Evolutionary conservation across 306 rosid species (phyloP), one percentile per base, ranked within the genome.

Genomic region (Vigna mungo): DNA sequence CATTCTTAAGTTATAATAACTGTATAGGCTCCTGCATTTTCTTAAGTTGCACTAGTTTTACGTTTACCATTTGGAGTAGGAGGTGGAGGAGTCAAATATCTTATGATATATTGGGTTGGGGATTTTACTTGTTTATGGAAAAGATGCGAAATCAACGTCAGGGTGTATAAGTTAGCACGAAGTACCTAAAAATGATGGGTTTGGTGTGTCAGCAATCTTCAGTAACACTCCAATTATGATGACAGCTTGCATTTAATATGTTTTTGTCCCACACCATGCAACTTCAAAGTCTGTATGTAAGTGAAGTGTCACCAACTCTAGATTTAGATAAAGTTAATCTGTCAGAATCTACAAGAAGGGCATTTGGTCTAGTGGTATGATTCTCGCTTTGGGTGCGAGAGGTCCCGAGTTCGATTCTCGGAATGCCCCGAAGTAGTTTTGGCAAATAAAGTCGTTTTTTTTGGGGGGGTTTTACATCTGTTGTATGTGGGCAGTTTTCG

Each of bases 361-460:
- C 87, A 76, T 84, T 84, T 84, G 87, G 84, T 84, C 87, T 84
- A 80, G 82, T 80, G 84, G 84, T 81, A 81, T 81, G 84, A 81
- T 81, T 81, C 84, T 81, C 80, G 84, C 84, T 81, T 81, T 81
- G 87, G 87, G 87, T 84, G 87, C 82, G 87, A 84, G 84, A 80
- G 84, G 82, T 84, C 87, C 84, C 73, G 84, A 84, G 87, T 84
- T 84, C 80, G 87, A 84, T 84, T 84, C 84, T 84, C 84, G 79
- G 87, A 84, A 84, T 76, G 87, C 84, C 84, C 87, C 87, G 10
- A 4, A 25, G 0, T 5, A 0, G 5, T 5, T 34, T 34, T 0
- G n/a, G n/a, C 37, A 5, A 34, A 34, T 5, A 0, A 34, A 30
- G 32, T 30, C 5, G 0, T 3, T 30, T 30, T 30, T 23, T 23